phyloP scores from a whole-genome alignment of 2,329 filamentous ascomycete species.

The Chrysoporthe austroafricana region DNA sequence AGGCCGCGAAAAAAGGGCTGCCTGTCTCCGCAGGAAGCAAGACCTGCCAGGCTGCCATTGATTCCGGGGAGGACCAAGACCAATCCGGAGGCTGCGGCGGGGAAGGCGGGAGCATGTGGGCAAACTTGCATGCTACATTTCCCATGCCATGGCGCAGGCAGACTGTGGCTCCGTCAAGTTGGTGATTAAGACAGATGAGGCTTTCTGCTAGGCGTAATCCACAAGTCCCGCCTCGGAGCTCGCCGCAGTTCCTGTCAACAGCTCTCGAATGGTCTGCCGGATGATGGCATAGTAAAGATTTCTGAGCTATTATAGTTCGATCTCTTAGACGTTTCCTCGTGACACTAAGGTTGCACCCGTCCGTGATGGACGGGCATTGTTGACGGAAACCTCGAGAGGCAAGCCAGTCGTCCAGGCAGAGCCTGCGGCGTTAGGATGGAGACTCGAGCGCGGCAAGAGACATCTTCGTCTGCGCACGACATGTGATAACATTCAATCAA shows the following conservation, averaged over 20 bases:
- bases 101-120: conserved; percentile 7
- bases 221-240: background rate
- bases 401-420: background rate
- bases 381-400: background rate
- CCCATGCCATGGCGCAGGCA: conserved; percentile 20
- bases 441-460: background rate
- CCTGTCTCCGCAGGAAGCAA: background rate
- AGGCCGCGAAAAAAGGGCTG: background rate
- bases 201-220: conserved; percentile 25
- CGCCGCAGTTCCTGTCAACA: background rate
- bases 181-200: conserved; percentile 17
- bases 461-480: background rate
- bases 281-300: background rate
- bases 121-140: conserved; percentile 19
- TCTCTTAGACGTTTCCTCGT: too few relatives aligned
- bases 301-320: background rate
- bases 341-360: background rate
- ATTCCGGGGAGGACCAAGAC: background rate
- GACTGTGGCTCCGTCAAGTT: conserved; percentile 21
- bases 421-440: background rate
- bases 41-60: background rate
- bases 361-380: background rate
- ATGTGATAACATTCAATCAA: background rate
- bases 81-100: background rate
- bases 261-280: background rate